phyloP scores from a whole-genome alignment of 495 filamentous ascomycete genomes.

The Extremus antarcticus region DNA sequence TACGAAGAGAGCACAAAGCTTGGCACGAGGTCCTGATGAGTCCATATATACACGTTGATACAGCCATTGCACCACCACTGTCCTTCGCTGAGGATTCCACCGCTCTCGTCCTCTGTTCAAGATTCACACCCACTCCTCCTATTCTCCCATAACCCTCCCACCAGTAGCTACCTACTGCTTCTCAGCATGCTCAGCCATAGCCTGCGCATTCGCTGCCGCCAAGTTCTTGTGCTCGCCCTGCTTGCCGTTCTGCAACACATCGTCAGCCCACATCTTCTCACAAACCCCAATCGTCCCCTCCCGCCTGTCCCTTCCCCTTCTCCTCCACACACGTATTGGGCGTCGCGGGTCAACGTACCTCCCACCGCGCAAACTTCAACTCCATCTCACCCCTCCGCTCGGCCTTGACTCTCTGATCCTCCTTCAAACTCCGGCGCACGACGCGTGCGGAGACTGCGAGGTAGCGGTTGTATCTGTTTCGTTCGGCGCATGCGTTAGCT shows the following conservation, averaged over 20 bases:
- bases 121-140: too few species aligned
- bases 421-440: constrained; percentile 88
- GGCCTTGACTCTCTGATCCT: constrained; percentile 70
- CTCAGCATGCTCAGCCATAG: constrained; percentile 40
- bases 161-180: background rate
- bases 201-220: constrained; percentile 57
- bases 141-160: too few species aligned
- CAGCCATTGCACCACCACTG: background rate
- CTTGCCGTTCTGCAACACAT: constrained; percentile 71
- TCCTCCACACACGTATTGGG: background rate
- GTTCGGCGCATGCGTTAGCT: background rate
- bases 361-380: constrained; percentile 89
- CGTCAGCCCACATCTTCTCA: constrained; percentile 3
- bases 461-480: constrained; percentile 70
- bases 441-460: constrained; percentile 64
- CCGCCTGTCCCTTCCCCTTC: background rate
- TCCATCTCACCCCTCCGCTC: constrained; percentile 88
- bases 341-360: constrained; percentile 50
- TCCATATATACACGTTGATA: background rate
- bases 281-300: background rate
- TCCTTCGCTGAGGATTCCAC: background rate
- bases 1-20: too few species aligned
- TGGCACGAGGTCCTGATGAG: too few species aligned
- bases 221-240: constrained; percentile 76
- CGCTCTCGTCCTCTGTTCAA: too few species aligned